Base-by-base conservation (phyloP, 306 rosid species). In the Rosa chinensis region DNA sequence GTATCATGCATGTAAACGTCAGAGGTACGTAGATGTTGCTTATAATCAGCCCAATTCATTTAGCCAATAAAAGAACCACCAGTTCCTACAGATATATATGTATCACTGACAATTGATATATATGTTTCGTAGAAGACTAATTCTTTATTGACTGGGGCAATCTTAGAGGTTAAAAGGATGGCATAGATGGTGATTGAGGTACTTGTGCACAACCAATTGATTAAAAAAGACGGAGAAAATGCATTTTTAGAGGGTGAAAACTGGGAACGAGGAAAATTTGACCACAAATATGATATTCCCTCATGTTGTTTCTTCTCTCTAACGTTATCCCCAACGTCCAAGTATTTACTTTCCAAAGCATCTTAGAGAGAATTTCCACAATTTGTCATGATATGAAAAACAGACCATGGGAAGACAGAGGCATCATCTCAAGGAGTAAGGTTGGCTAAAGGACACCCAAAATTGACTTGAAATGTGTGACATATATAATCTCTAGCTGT, bases 271-370 rank as follows among this genome's bases (percentile, higher is more conserved):
- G 49, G 43, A 75, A 28, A 59, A 10, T 10, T 77, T 64, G 37
- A 68, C 69, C 63, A 39, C 68, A 61, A 73, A 78, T 77, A 66
- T 17, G 40, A 66, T 78, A 78, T 43, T 55, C 58, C 20, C 76
- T 62, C 67, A 23, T 16, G 76, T 56, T 56, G 70, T 78, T 73
- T 55, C 45, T 43, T 18, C 6, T 17, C 62, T 23, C 37, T 48
- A 35, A 28, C 49, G 1, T 44, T 42, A 68, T 59, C 75, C 83
- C 75, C 62, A 44, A 49, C 50, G 82, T 73, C 78, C 87, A 84
- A 78, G 73, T 67, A 61, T 85, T 85, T 85, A 74, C 79, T 80
- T 80, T 80, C 76, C 87, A 70, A 84, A 61, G 82, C 87, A 84
- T 80, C 87, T 73, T 80, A 76, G 20, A 55, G 20, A 77, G 84